These are phyloP conservation scores for Phaseolus lunatus DNA, from an alignment of 306 rosid genomes.

Conservation along the genomic window DNA sequence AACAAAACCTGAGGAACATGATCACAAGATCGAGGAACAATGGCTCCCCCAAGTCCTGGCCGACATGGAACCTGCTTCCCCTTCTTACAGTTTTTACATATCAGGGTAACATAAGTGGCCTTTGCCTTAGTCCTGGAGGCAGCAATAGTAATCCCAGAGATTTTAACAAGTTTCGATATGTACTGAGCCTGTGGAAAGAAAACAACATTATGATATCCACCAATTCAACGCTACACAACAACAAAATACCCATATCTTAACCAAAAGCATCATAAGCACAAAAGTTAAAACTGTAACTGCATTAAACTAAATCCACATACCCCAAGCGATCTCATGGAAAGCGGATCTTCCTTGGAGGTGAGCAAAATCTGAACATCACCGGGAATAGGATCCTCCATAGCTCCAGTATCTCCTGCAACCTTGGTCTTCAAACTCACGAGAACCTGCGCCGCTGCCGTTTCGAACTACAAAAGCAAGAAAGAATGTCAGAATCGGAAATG, in stretches of 20 bases:
- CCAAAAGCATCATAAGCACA: neutral
- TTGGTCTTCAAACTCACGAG: conserved; percentile 81
- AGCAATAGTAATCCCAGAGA: conserved; percentile 92
- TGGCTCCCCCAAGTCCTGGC: conserved; percentile 98
- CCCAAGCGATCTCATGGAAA: conserved; percentile 87
- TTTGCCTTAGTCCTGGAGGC: conserved; percentile 97
- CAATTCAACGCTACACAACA: neutral
- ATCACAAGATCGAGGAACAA: conserved; percentile 94
- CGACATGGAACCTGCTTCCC: conserved; percentile 84
- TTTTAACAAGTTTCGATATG: conserved; percentile 85
- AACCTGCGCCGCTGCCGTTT: conserved; percentile 96
- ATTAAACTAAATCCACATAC: conserved; percentile 50
- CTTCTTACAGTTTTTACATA: conserved; percentile 90
- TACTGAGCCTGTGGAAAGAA: conserved; percentile 70
- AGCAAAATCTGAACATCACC: conserved; percentile 92
- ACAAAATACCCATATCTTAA: neutral
- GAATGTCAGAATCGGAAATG: neutral
- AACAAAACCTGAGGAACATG: conserved; percentile 86
- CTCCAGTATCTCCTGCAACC: conserved; percentile 84
- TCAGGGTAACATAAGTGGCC: conserved; percentile 89
- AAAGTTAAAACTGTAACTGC: neutral
- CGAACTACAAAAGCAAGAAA: conserved; percentile 58
- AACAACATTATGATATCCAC: neutral
- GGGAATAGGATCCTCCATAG: conserved; percentile 80
- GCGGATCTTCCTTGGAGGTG: conserved; percentile 81